Base-by-base conservation (phyloP, 2,329 filamentous ascomycete genomes). In the Fusarium nanum region DNA sequence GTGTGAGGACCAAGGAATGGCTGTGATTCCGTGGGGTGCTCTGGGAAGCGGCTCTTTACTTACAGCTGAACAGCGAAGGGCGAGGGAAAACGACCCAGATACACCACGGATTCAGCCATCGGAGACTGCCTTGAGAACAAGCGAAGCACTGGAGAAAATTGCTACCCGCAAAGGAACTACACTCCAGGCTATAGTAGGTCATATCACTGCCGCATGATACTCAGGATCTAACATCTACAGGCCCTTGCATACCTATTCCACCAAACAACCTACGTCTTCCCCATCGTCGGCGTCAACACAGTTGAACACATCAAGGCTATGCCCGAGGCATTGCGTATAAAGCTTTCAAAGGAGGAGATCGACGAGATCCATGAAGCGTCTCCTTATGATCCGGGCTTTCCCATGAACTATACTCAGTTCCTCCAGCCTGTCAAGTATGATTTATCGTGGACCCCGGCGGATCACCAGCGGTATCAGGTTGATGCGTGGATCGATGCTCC, bases 21-120 rank as follows among this genome's bases (percentile, higher is more conserved):
- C 78, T 13, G 58, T 87, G 87, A 85, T 85, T 82, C 84, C 60
- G 76, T 83, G 28, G 34, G 53, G 41, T 5, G 54, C 65, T 14
- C 30, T 72, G 10, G 68, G 65, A 1, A 55, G 56, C 4, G 65
- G 69, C 1, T 34, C 47, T 3, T 30, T 70, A 1, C 52, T 62
- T 2, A 56, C 67, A 0, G 10, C 54, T 0, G 41, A 49, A 7
- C 61, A 70, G 7, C 49, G 61, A 5, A 42, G 48, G 1, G 49
- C 52, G 2, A 42, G 45, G 1, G 42, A 60, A 13, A 23, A 27
- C 2, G 34, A 70, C n/a, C 46, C 45, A 12, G 54, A 66, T 25
- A 54, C 49, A 3, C 41, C 49, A 4, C 4, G 4, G 4, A 23
- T 23, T 23, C 3, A 23, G 6, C 18, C 34, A 7, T 37, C 34